A percentile compares a stretch with the other conserved stretches of the same genome.
phyloP scores from a whole-genome alignment of 345 rosid genomes.

The Carallia brachiata region DNA sequence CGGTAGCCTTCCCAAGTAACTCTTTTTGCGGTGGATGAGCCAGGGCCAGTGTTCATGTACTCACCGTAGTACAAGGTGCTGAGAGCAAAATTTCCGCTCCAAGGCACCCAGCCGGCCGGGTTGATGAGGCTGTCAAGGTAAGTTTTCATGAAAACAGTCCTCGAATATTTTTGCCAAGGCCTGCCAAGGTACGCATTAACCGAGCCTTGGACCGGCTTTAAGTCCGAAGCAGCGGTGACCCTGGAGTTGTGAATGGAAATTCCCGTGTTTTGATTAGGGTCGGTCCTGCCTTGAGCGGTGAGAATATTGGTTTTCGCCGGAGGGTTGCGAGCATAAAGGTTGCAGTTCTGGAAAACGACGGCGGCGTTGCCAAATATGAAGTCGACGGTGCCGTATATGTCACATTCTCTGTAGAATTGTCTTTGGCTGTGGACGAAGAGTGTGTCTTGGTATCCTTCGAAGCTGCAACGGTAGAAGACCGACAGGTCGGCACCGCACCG shows the following conservation, averaged over 20 bases:
- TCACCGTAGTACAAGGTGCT: conserved; percentile 67
- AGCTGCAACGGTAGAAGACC: conserved; percentile 42
- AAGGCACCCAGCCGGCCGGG: conserved; percentile 66
- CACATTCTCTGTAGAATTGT: conserved; percentile 44
- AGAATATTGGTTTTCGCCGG: conserved; percentile 45
- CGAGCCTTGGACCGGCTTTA: conserved; percentile 16
- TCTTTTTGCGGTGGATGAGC: conserved; percentile 48
- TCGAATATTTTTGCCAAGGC: conserved; percentile 63
- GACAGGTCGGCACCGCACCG: conserved; percentile 51
- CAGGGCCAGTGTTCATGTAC: conserved; percentile 66
- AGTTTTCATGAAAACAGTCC: conserved; percentile 57
- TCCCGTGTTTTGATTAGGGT: conserved; percentile 55
- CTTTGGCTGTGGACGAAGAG: conserved; percentile 58
- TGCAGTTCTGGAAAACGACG: conserved; percentile 57
- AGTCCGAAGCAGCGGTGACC: conserved; percentile 45
- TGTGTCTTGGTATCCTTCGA: conserved; percentile 55
- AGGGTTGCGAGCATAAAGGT: conserved; percentile 44
- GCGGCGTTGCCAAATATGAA: conserved; percentile 71
- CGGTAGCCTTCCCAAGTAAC: conserved; percentile 72
- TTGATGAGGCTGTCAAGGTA: conserved; percentile 42
- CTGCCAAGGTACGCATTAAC: conserved; percentile 56
- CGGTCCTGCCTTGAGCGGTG: conserved; percentile 63
- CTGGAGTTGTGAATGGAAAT: conserved; percentile 50
- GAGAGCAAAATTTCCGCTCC: conserved; percentile 53
- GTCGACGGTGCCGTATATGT: conserved; percentile 51